Evolutionary conservation across 139 green algal species (phyloP).

Genomic region (Bryopsis sp.): DNA sequence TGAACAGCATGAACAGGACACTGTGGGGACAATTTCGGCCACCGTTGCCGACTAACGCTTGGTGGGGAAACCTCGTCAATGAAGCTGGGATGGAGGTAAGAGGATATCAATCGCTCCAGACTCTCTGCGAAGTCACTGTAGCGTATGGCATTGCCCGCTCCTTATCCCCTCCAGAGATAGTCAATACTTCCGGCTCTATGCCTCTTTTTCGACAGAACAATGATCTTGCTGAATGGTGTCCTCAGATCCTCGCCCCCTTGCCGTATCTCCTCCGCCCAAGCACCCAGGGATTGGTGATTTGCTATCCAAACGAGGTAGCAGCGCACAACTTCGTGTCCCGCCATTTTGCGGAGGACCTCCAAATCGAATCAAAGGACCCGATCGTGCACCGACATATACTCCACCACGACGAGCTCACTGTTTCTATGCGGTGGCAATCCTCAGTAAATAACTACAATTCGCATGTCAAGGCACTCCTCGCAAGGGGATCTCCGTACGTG

Average conservation of each 20-base stretch:
- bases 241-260: not conserved
- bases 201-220: no score
- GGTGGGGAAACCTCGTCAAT: not conserved
- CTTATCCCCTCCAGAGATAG: no score
- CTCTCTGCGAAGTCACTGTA: no score
- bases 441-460: not conserved
- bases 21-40: not conserved
- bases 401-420: not conserved
- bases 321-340: constrained; percentile 1
- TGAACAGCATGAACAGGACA: not conserved
- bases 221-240: no score
- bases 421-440: not conserved
- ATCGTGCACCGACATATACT: not conserved
- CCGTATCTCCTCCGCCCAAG: not conserved
- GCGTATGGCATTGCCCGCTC: no score
- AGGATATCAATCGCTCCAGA: no score
- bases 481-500: not conserved
- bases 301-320: not conserved
- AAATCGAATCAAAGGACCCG: not conserved
- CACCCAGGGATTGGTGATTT: not conserved
- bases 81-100: not conserved
- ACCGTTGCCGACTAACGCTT: not conserved
- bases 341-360: not conserved
- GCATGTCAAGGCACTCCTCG: not conserved
- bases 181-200: no score